Conservation (phyloP, 2,329 filamentous ascomycete species). For the Alternaria solani region DNA sequence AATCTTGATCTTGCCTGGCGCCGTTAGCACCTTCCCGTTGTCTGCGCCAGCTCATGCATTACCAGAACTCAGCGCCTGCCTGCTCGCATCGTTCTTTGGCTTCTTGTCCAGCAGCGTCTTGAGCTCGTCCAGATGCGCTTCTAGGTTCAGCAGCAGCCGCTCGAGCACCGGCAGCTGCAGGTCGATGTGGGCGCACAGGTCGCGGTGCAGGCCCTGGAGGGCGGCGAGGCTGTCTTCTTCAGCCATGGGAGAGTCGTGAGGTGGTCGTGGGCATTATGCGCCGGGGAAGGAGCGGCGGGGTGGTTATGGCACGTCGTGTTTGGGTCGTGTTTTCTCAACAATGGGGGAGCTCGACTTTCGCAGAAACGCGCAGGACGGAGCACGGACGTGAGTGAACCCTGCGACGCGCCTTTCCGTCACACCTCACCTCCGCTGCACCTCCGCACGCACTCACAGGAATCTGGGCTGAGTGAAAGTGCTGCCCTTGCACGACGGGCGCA, state of each 20-base stretch:
- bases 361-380: conserved; percentile 35
- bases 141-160: conserved; percentile 71
- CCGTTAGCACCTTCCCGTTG: conserved; percentile 20
- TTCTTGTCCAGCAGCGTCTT: conserved; percentile 77
- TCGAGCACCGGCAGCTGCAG: conserved; percentile 74
- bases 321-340: conserved; percentile 32
- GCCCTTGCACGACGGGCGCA: conserved; percentile 7
- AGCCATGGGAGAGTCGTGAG: conserved; percentile 65
- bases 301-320: conserved; percentile 30
- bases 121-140: conserved; percentile 72
- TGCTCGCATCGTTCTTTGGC: conserved; percentile 76
- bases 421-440: conserved; percentile 28
- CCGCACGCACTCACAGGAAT: conserved; percentile 23
- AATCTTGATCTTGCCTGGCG: conserved; percentile 76
- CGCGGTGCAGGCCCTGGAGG: conserved; percentile 84
- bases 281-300: conserved; percentile 14
- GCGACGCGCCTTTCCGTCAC: conserved; percentile 17
- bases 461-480: background rate
- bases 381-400: conserved; percentile 32
- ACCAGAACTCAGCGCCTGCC: conserved; percentile 65
- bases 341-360: conserved; percentile 29
- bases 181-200: conserved; percentile 79
- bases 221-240: conserved; percentile 76
- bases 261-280: conserved; percentile 44
- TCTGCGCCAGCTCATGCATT: conserved; percentile 3